Base-by-base conservation (phyloP, 306 rosid genomes). In the Dryas octopetala region DNA sequence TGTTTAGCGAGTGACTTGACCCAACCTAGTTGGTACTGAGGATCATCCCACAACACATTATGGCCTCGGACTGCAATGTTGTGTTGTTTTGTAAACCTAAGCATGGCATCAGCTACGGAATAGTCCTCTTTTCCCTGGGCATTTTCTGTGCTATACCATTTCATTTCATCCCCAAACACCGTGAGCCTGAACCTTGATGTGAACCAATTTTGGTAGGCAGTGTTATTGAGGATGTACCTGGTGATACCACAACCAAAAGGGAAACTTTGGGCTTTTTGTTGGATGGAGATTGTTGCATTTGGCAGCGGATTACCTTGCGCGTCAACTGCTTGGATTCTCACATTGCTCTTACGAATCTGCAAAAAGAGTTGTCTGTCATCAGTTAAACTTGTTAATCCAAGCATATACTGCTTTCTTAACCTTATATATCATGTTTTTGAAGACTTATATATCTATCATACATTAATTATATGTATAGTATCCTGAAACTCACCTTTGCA, bases 131-230 rank as follows among this genome's bases (percentile, higher is more conserved):
- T 45, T 41, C 98, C 96, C 1, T 1, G 90, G 1, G 57, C 5
- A 0, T 0, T 0, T 51, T 93, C 97, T 0, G 76, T 93, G 79
- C 76, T 75, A 76, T 93, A 86, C 98, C 98, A 93, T 62, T 93
- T 93, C 98, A 93, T 91, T 79, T 91, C 98, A 10, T 93, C 68
- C 19, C 23, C 90, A 55, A 93, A 93, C 44, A 83, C 74, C 17
- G 96, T 76, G 19, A 84, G 83, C 2, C 74, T 83, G 85, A 93
- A 93, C 66, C 91, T 86, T 0, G 91, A 77, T 2, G 76, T 26
- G 77, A 90, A 87, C 97, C 98, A 90, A 4, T 86, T 79, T 14
- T 86, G 91, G 43, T 89, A 89, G 6, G 84, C 85, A 12, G 1
- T 0, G 9, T 85, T 86, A 64, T 47, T 63, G 75, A 93, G 88